phyloP scores from a whole-genome alignment of 2,329 filamentous ascomycete species.

The Fusarium chlamydosporum region DNA sequence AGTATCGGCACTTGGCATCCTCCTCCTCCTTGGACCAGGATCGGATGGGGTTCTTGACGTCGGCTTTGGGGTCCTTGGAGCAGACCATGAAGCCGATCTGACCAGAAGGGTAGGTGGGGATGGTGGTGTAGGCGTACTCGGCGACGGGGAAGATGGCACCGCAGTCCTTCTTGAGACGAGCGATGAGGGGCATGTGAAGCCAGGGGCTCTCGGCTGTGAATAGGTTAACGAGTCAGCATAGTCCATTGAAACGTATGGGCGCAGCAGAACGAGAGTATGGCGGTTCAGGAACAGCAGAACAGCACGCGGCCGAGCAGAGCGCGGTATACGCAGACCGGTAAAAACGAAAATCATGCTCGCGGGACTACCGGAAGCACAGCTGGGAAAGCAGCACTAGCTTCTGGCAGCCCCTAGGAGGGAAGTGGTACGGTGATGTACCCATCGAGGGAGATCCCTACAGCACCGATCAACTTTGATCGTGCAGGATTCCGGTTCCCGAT shows the following conservation, averaged over 20 bases:
- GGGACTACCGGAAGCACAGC: constrained; percentile 58
- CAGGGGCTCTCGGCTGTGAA: constrained; percentile 95
- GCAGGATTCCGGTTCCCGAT: constrained; percentile 44
- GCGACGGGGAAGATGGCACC: constrained; percentile 96
- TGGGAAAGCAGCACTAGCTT: constrained; percentile 60
- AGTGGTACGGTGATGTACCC: constrained; percentile 45
- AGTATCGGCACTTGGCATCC: constrained; percentile 94
- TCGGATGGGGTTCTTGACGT: constrained; percentile 89
- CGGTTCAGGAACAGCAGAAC: constrained; percentile 44
- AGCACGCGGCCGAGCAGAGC: constrained; percentile 7
- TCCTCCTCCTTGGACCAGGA: constrained; percentile 89
- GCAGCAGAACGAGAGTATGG: constrained; percentile 36
- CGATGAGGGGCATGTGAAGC: constrained; percentile 95
- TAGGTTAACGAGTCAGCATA: constrained; percentile 37
- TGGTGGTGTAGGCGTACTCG: constrained; percentile 99
- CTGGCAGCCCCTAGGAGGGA: constrained; percentile 55
- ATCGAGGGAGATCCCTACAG: constrained; percentile 45
- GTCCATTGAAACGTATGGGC: constrained; percentile 26
- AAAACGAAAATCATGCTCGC: constrained; percentile 46
- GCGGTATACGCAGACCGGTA: constrained; percentile 31
- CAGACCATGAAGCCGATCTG: constrained; percentile 99
- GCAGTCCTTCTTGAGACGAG: constrained; percentile 96
- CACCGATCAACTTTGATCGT: constrained; percentile 42
- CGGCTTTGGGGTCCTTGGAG: constrained; percentile 88
- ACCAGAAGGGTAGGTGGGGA: constrained; percentile 97